Evolutionary conservation across 2,329 filamentous ascomycete genomes (phyloP).

Genomic region (Phialophora macrospora): DNA sequence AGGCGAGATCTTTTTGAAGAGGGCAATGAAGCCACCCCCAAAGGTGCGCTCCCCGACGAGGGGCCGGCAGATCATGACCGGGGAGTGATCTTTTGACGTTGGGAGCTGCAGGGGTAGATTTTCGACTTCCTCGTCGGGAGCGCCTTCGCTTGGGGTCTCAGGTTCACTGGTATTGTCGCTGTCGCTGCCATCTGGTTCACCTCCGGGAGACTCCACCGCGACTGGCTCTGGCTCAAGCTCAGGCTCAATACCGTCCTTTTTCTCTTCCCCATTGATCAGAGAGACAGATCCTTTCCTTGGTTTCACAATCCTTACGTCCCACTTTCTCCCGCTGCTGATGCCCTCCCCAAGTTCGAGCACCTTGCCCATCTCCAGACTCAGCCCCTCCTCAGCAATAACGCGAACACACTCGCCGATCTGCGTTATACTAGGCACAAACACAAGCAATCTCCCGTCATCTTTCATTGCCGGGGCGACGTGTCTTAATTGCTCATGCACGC

Average conservation of each 20-base stretch:
- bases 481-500: conserved; percentile 58
- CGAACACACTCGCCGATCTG: conserved; percentile 71
- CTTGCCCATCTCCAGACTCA: conserved; percentile 59
- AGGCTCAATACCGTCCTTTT: neutral
- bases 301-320: conserved; percentile 53
- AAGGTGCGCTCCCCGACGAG: conserved; percentile 55
- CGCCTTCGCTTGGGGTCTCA: conserved; percentile 42
- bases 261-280: neutral
- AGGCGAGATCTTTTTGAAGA: conserved; percentile 50
- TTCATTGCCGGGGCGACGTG: conserved; percentile 60
- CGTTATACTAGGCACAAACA: conserved; percentile 79
- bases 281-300: conserved; percentile 21
- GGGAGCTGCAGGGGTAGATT: neutral
- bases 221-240: too few species aligned
- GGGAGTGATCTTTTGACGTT: conserved; percentile 37
- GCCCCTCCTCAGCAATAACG: conserved; percentile 56
- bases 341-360: conserved; percentile 54
- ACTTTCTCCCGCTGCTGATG: conserved; percentile 53
- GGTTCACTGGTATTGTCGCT: neutral
- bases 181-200: neutral
- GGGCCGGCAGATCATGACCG: conserved; percentile 58
- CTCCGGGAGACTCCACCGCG: too few species aligned
- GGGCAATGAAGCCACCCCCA: conserved; percentile 59
- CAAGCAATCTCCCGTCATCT: conserved; percentile 66
- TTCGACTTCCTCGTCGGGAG: neutral